Base-by-base conservation (phyloP, 202 grass and related monocot genomes). In the Schoenoplectus tabernaemontani region DNA sequence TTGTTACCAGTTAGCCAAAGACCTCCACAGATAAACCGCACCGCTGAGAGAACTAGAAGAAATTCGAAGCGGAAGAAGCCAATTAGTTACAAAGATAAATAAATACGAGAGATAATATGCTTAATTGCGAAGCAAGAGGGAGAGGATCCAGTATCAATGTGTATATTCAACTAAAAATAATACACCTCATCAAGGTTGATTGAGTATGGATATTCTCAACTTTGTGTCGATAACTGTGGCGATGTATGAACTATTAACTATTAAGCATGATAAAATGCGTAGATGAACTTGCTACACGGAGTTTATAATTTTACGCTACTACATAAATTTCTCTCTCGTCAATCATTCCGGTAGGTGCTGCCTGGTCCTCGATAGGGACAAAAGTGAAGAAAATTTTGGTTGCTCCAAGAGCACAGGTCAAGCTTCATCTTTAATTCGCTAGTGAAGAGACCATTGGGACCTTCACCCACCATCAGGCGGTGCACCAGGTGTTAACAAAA, bases 401-500 rank as follows among this genome's bases (percentile, higher is more conserved):
- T 53, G 24, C 3, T 34, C 70, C 70, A 54, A 33, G 70, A 54
- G 26, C 70, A 34, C 13, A 48, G 11, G 15, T 17, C 12, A 51
- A 9, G 12, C 33, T 1, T 34, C 19, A 24, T 46, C 20, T 70
- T 46, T 24, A 10, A n/a, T n/a, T n/a, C n/a, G n/a, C n/a, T n/a
- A n/a, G n/a, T n/a, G 24, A 2, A 5, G 2, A 33, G 15, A 47
- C 32, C 13, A 3, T 3, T 74, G 44, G 70, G 70, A 53, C 70
- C 46, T 19, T 53, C 46, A 63, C 43, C 3, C 47, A 11, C n/a
- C 34, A 5, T 12, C 15, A 48, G 16, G 24, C 2, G 4, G 39
- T 47, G 78, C 24, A 15, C 78, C 78, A 48, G 59, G 58, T 48
- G 36, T 64, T 48, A 2, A n/a, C 59, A 80, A 19, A 80, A 46